A percentile compares a stretch with the other conserved stretches of the same genome.
Evolutionary conservation across 495 filamentous ascomycete species (phyloP).

Genomic region (Apodospora peruviana): DNA sequence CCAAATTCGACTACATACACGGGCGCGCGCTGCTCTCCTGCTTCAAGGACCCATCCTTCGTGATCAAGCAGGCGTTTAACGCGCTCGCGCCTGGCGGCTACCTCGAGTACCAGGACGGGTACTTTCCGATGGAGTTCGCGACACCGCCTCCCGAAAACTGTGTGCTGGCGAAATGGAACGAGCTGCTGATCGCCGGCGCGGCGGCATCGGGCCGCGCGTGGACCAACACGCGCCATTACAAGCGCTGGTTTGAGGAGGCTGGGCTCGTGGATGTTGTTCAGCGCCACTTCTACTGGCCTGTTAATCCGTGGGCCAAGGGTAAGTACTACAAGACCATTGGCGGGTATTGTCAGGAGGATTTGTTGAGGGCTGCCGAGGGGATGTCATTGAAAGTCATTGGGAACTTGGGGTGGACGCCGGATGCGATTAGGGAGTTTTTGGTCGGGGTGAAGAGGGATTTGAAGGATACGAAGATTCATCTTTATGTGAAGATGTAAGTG

Average conservation of each 20-base stretch:
- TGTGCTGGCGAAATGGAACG: conserved; percentile 16
- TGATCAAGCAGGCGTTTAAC: conserved; percentile 35
- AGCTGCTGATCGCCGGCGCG: conserved; percentile 18
- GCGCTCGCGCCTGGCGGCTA: conserved; percentile 39
- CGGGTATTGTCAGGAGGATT: conserved; percentile 26
- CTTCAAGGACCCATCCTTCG: conserved; percentile 39
- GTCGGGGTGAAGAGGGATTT: conserved; percentile 47
- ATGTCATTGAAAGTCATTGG: conserved; percentile 48
- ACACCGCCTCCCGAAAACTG: conserved; percentile 4
- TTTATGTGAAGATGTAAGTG: conserved; percentile 21
- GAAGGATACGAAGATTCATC: conserved; percentile 41
- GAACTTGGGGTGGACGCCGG: conserved; percentile 38
- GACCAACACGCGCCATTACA: conserved; percentile 14
- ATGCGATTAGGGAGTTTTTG: conserved; percentile 46
- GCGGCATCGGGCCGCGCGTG: conserved; percentile 13
- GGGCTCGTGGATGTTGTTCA: conserved; percentile 42
- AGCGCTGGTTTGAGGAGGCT: conserved; percentile 24
- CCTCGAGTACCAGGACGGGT: conserved; percentile 40
- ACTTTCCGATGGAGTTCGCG: conserved; percentile 26
- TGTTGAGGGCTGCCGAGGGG: conserved; percentile 33
- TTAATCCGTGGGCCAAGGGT: conserved; percentile 46
- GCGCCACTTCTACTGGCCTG: conserved; percentile 39
- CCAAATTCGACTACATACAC: conserved; percentile 44
- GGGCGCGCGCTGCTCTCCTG: conserved; percentile 39
- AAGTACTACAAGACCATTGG: conserved; percentile 42